phyloP scores from a whole-genome alignment of 1,284 basidiomycete species.

The Austroboletus novae-zelandiae region DNA sequence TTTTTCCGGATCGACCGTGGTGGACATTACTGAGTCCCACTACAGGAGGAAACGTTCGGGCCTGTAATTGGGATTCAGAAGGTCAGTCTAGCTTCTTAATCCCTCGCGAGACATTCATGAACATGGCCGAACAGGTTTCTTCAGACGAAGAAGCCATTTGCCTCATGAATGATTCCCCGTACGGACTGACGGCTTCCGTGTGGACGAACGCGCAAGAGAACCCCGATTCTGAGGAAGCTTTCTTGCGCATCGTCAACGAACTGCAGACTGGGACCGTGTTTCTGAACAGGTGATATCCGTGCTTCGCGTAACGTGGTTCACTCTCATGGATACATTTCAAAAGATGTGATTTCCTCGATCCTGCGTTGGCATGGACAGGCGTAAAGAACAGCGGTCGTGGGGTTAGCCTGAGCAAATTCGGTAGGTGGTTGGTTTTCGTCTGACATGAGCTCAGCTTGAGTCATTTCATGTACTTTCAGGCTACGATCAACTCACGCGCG shows the following conservation, averaged over 20 bases:
- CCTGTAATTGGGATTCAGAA: conserved; percentile 91
- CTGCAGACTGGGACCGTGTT: conserved; percentile 91
- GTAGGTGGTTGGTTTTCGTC: conserved; percentile 43
- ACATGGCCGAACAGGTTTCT: conserved; percentile 47
- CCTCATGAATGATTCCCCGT: conserved; percentile 96
- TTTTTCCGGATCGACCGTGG: background rate
- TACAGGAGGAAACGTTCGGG: conserved; percentile 82
- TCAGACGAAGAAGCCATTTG: conserved; percentile 83
- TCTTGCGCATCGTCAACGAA: conserved; percentile 68
- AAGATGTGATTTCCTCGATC: conserved; percentile 86
- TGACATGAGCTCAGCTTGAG: background rate
- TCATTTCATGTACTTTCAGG: conserved; percentile 38
- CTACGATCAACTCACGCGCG: conserved; percentile 75
- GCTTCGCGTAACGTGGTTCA: no score
- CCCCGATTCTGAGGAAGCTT: conserved; percentile 61
- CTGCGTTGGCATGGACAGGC: conserved; percentile 91
- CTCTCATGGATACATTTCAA: background rate
- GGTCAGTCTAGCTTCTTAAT: conserved; percentile 37
- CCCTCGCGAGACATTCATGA: background rate
- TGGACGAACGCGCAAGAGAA: conserved; percentile 79
- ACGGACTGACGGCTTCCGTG: conserved; percentile 89
- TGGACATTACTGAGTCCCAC: background rate
- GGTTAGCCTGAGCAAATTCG: conserved; percentile 85
- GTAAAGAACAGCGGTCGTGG: conserved; percentile 93
- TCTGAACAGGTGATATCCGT: conserved; percentile 62